Base-by-base conservation (phyloP, 805 yeast species). In the Pichia heedii region DNA sequence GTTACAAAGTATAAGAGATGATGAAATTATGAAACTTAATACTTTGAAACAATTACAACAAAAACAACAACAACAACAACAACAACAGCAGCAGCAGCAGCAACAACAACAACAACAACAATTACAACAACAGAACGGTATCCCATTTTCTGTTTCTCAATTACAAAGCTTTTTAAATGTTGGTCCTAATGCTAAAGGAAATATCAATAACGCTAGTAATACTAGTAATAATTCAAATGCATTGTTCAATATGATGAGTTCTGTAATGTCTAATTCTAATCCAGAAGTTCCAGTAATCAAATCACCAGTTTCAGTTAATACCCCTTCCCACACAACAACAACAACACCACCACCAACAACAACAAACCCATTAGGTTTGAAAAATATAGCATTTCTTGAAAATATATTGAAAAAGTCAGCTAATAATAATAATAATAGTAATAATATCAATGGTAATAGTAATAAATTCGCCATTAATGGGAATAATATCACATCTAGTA, bases 1-100 rank as follows among this genome's bases (percentile, higher is more conserved):
- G 43, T 48, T 64, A 24, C 53, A 56, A 32, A 49, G 55, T 3
- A 61, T 63, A 19, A 52, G 62, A 26, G 58, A 55, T n/a, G 68
- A 63, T 48, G 69, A 65, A 50, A 35, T 51, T 22, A 50, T 53
- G 35, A 54, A 57, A 36, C 44, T 62, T 20, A 55, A 56, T 24
- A 48, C 44, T 7, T 44, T 56, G 11, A 56, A 52, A 41, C 54
- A 54, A 26, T 37, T 48, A 19, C 48, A 51, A 36, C 42, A 56
- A 6, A 18, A 32, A 18, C 20, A n/a, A 16, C 9, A 9, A 7
- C 11, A 8, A 2, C n/a, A 32, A 37, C 51, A 49, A 36, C 50
- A 54, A 20, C 54, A 44, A n/a, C 49, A 44, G 27, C 53, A 50
- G 20, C 46, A 47, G 22, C 50, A 51, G 27, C n/a, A n/a, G n/a